Evolutionary conservation across 1,284 basidiomycete species (phyloP).

Genomic region (Leccinum solheimii): DNA sequence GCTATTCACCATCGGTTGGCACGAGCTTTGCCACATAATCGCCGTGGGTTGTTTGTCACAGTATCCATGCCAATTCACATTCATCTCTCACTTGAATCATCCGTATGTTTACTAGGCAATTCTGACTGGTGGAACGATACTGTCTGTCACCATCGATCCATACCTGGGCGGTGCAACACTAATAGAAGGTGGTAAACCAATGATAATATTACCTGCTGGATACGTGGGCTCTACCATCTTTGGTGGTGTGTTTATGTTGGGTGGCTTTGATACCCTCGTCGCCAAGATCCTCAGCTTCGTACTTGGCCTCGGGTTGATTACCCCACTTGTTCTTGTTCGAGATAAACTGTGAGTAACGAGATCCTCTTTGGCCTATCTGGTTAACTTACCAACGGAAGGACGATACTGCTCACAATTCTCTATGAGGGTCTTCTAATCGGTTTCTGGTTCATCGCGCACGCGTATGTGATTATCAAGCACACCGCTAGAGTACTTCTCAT

Average conservation of each 20-base stretch:
- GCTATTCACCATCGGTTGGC: constrained; percentile 80
- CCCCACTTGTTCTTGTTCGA: constrained; percentile 74
- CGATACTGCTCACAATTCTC: constrained; percentile 69
- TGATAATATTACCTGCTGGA: constrained; percentile 69
- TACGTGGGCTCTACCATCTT: constrained; percentile 78
- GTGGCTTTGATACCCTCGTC: constrained; percentile 76
- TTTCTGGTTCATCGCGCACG: constrained; percentile 85
- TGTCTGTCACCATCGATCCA: constrained; percentile 79
- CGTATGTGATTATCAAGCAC: constrained; percentile 46
- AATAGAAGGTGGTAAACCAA: constrained; percentile 71
- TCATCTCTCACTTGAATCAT: constrained; percentile 12
- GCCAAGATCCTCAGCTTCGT: constrained; percentile 83
- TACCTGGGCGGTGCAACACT: constrained; percentile 76
- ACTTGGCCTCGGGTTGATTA: constrained; percentile 69
- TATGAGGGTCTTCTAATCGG: constrained; percentile 78
- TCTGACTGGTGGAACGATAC: constrained; percentile 71
- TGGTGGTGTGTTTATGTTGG: constrained; percentile 76
- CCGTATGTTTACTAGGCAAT: constrained; percentile 53
- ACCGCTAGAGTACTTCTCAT: constrained; percentile 2
- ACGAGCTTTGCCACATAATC: constrained; percentile 80
- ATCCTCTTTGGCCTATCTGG: neutral
- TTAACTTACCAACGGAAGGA: constrained; percentile 45
- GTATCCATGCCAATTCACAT: neutral
- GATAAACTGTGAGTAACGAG: constrained; percentile 70
- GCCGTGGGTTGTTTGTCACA: constrained; percentile 48